Evolutionary conservation across 495 filamentous ascomycete genomes (phyloP).

Genomic region (Jackrogersella multiformis): DNA sequence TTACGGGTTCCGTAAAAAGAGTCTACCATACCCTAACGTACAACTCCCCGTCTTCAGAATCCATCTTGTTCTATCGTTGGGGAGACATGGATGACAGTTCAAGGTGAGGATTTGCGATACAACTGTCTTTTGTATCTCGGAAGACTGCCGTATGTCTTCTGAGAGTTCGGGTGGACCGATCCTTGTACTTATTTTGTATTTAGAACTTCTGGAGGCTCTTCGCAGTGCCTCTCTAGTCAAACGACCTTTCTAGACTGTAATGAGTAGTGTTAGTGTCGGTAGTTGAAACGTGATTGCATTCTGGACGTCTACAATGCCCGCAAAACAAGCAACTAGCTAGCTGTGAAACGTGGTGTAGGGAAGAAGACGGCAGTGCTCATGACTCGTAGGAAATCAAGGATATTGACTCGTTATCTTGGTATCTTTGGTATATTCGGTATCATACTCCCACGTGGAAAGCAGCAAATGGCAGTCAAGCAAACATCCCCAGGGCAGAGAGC

Average conservation of each 20-base stretch:
- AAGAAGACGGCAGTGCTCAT: slow-evolving; percentile 15
- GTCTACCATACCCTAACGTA: slow-evolving; percentile 77
- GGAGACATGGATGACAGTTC: slow-evolving; percentile 52
- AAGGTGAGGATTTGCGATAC: slow-evolving; percentile 8
- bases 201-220: slow-evolving; percentile 16
- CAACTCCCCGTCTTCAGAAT: slow-evolving; percentile 87
- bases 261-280: slow-evolving; percentile 31
- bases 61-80: slow-evolving; percentile 62
- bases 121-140: slow-evolving; percentile 24
- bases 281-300: slow-evolving; percentile 29
- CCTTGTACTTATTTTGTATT: slow-evolving; percentile 14
- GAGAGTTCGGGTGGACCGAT: slow-evolving; percentile 8
- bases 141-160: slow-evolving; percentile 17
- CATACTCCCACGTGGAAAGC: slow-evolving; percentile 23
- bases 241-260: slow-evolving; percentile 23
- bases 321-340: slow-evolving; percentile 23
- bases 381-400: slow-evolving; percentile 21
- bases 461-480: slow-evolving; percentile 4
- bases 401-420: slow-evolving; percentile 22
- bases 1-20: neutral
- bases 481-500: slow-evolving; percentile 6
- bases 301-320: slow-evolving; percentile 15
- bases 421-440: too few relatives aligned
- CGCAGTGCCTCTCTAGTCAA: slow-evolving; percentile 17
- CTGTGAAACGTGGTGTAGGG: slow-evolving; percentile 18